Conservation (phyloP, 116 monocot species). For the Phalaenopsis hybrid region DNA sequence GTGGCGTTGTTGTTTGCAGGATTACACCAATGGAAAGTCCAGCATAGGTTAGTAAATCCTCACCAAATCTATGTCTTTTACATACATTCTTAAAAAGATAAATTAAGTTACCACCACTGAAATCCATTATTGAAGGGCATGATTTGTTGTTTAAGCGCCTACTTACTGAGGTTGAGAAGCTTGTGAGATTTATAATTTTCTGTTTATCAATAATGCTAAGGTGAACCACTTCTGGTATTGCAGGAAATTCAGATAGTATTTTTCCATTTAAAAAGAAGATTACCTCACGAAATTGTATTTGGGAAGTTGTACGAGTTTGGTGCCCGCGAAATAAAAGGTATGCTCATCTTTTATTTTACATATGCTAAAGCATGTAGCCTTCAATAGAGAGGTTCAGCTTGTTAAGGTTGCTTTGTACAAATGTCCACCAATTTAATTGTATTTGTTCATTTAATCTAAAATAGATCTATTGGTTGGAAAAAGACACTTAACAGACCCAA, state of each 20-base stretch:
- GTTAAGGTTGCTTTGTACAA: not conserved
- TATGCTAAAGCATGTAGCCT: not conserved
- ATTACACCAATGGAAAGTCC: constrained; percentile 27
- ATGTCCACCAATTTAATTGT: not conserved
- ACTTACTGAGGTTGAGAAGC: not conserved
- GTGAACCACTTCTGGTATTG: not conserved
- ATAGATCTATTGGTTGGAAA: too few relatives aligned
- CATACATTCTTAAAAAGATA: not conserved
- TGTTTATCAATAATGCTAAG: not conserved
- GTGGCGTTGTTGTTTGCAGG: constrained; percentile 20
- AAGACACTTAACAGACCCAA: too few relatives aligned
- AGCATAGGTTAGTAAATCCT: constrained; percentile 22
- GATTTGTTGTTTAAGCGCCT: not conserved
- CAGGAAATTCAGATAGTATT: constrained; percentile 30
- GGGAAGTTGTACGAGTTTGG: constrained; percentile 54
- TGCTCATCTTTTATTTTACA: not conserved
- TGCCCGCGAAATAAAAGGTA: constrained; percentile 43
- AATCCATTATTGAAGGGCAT: not conserved
- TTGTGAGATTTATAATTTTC: not conserved
- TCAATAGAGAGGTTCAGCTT: not conserved
- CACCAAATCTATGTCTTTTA: not conserved
- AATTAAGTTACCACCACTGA: not conserved
- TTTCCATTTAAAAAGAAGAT: constrained; percentile 32
- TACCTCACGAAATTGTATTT: constrained; percentile 39
- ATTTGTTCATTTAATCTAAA: too few relatives aligned